These are phyloP conservation scores for Globisporangium acanthophoron DNA, from an alignment of 352 stramenopile species.

Conservation along the genomic window DNA sequence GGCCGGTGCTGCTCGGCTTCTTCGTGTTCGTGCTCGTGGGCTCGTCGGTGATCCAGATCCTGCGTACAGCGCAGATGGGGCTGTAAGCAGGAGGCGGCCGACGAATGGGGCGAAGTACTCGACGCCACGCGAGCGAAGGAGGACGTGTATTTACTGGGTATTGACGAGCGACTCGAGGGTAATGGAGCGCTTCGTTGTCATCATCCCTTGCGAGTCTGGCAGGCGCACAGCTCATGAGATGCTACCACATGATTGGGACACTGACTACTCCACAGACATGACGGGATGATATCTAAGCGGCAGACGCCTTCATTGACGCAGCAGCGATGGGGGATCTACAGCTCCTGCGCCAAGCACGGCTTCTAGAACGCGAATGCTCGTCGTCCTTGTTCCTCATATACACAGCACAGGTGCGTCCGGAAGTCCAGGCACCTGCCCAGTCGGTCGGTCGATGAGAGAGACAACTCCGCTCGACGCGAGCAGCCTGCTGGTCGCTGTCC, in stretches of 20 bases:
- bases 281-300: not conserved
- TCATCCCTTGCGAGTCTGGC: not conserved
- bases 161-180: not conserved
- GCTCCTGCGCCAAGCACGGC: too few relatives aligned
- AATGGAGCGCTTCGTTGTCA: not conserved
- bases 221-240: too few relatives aligned
- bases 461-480: not conserved
- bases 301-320: not conserved
- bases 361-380: not conserved
- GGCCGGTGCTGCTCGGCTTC: slow-evolving; percentile 77
- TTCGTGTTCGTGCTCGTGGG: slow-evolving; percentile 86
- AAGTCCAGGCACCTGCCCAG: too few relatives aligned
- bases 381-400: not conserved
- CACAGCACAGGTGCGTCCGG: too few relatives aligned
- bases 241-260: too few relatives aligned
- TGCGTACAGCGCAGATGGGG: slow-evolving; percentile 70
- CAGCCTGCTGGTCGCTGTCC: not conserved
- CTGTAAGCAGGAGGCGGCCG: slow-evolving; percentile 28
- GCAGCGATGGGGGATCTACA: not conserved
- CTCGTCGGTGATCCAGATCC: slow-evolving; percentile 83
- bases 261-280: not conserved
- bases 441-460: not conserved
- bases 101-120: not conserved
- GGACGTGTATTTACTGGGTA: not conserved
- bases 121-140: slow-evolving; percentile 7